Evolutionary conservation across 2,329 filamentous ascomycete species (phyloP).

Genomic region (Talaromyces piceae): DNA sequence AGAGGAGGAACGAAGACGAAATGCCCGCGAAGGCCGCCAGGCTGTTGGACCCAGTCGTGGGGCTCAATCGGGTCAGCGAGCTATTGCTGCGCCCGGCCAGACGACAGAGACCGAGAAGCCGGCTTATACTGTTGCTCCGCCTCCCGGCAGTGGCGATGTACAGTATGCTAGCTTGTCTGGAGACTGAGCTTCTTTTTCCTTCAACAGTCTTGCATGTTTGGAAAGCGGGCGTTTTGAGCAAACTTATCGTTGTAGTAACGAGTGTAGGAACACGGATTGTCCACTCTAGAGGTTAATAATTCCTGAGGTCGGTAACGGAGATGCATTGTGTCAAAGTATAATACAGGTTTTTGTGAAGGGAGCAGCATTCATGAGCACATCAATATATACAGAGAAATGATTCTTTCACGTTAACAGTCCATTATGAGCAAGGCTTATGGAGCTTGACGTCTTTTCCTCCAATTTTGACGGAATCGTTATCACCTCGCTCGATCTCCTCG

Average conservation of each 20-base stretch:
- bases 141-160: constrained; percentile 69
- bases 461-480: constrained; percentile 84
- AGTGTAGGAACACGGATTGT: too few relatives aligned
- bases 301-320: background rate
- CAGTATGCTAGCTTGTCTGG: constrained; percentile 81
- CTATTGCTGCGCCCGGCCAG: constrained; percentile 33
- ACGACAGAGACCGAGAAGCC: constrained; percentile 34
- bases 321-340: background rate
- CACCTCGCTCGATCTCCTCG: constrained; percentile 79
- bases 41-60: constrained; percentile 46
- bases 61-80: constrained; percentile 25
- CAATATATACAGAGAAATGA: constrained; percentile 18
- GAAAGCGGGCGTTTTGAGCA: constrained; percentile 5
- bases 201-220: constrained; percentile 5
- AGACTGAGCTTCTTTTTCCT: constrained; percentile 47
- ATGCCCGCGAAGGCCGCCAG: constrained; percentile 68
- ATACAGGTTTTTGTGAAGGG: background rate
- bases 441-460: constrained; percentile 34
- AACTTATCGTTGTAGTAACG: background rate
- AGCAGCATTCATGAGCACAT: background rate
- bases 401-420: background rate
- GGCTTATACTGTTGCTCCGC: constrained; percentile 56
- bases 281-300: too few relatives aligned
- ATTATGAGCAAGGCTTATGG: constrained; percentile 35
- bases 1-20: constrained; percentile 70